Evolutionary conservation across 352 stramenopile species (phyloP), one percentile per base, ranked within the genome.

Genomic region (Globisporangium paddicum): DNA sequence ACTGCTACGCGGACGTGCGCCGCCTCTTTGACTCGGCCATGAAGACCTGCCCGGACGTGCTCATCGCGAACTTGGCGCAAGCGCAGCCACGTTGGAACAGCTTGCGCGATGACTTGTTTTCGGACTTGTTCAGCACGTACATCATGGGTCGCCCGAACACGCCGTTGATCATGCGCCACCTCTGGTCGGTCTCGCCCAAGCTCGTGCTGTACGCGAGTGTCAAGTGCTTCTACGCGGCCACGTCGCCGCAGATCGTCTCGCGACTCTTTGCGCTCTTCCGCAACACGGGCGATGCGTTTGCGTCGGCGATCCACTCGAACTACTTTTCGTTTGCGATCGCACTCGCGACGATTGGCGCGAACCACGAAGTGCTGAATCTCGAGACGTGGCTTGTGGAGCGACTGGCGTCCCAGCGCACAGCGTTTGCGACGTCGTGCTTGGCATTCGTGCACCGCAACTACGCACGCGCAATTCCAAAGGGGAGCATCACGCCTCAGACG

Each of bases 361-460:
- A 95, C 66, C 83, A 95, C 59, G 83, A 95, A 50, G 83, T 93
- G 40, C 68, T 95, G 35, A 87, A 81, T 37, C 60, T 95, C 45
- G 86, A 95, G 56, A 87, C 78, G 52, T 95, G 83, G 83, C 68
- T 95, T 2, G 75, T 89, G 21, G 86, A 95, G 55, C 83, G 86
- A 8, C 50, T 95, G 10, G 82, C 82, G 11, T 85, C 78, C 23
- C 75, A 92, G 61, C 80, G 82, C 58, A 93, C 82, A 42, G 82
- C 86, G 47, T 95, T 95, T 67, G 83, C 84, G 41, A 93, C 86
- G 0, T 90, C 83, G 37, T 92, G 85, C 16, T 37, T 95, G 18
- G 86, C 86, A 18, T 95, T 93, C 62, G 75, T 95, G 59, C 83
- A 95, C 67, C 83, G 86, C 28, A 90, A 93, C 57, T 93, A 92